Conservation (phyloP, 1,139 yeast species). For the Sugiyamaella sp. region DNA sequence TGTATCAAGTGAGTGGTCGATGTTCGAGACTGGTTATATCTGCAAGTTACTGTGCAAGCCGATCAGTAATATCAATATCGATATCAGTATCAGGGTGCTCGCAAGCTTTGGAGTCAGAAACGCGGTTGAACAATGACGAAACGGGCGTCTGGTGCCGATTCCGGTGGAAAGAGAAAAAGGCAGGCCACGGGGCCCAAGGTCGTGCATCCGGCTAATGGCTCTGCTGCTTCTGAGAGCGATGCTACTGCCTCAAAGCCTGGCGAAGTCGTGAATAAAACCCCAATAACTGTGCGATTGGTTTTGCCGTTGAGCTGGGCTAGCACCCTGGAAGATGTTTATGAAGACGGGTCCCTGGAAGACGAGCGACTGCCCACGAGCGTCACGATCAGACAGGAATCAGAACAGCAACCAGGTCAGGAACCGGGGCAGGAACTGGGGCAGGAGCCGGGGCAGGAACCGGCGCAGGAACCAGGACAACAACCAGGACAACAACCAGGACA, state of each 20-base stretch:
- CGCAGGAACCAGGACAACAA: too few species aligned
- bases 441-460: too few species aligned
- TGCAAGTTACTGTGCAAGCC: too few species aligned
- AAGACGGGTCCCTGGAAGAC: not conserved
- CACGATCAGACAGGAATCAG: too few species aligned
- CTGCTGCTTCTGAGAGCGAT: not conserved
- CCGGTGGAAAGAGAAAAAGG: slow-evolving; percentile 3
- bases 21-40: too few species aligned
- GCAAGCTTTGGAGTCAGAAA: not conserved
- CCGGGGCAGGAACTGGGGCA: too few species aligned
- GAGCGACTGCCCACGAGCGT: too few species aligned
- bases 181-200: not conserved
- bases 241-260: too few species aligned
- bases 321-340: not conserved
- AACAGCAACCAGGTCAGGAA: too few species aligned
- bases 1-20: too few species aligned
- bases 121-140: slow-evolving; percentile 1
- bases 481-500: too few species aligned
- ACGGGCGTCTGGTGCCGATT: slow-evolving; percentile 5
- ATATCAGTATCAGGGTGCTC: not conserved
- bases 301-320: not conserved
- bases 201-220: not conserved
- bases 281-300: slow-evolving; percentile 2
- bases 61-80: too few species aligned
- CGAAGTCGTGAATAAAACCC: not conserved